A percentile compares a stretch with the other conserved stretches of the same genome.
phyloP scores from a whole-genome alignment of 805 yeast species.

The Cyberlindnera mycetangii region DNA sequence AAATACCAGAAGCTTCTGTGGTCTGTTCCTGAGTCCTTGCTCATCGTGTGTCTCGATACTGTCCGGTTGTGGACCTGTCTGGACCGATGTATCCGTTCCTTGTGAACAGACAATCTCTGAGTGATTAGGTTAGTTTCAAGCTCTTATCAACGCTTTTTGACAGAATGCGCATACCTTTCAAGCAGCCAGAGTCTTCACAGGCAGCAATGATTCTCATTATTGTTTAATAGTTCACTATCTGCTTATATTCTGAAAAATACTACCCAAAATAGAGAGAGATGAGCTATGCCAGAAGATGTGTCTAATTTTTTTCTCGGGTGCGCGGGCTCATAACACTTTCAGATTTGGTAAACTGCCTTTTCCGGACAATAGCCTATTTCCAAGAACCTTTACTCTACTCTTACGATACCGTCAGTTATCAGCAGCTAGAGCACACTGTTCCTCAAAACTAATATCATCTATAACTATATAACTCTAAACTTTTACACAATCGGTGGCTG shows the following conservation, averaged over 20 bases:
- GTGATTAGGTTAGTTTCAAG: neutral
- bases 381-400: too few relatives aligned
- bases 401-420: too few relatives aligned
- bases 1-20: conserved; percentile 38
- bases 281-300: neutral
- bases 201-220: conserved; percentile 59
- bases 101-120: conserved; percentile 53
- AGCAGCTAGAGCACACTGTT: too few relatives aligned
- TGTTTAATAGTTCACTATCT: neutral
- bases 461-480: too few relatives aligned
- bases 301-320: conserved; percentile 2
- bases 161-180: conserved; percentile 42
- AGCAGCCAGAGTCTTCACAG: conserved; percentile 63
- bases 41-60: conserved; percentile 43
- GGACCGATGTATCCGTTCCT: conserved; percentile 79
- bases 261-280: neutral
- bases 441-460: too few relatives aligned
- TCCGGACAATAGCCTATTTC: too few relatives aligned
- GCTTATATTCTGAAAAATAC: neutral
- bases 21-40: conserved; percentile 38
- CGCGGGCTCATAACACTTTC: conserved; percentile 6
- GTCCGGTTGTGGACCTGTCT: conserved; percentile 62
- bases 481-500: too few relatives aligned
- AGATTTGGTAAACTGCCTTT: neutral
- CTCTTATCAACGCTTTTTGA: too few relatives aligned